Percentiles rank a stretch among this genome's conserved stretches.
Conservation (phyloP, 2,329 filamentous ascomycete genomes). For the Juglanconis juglandina region DNA sequence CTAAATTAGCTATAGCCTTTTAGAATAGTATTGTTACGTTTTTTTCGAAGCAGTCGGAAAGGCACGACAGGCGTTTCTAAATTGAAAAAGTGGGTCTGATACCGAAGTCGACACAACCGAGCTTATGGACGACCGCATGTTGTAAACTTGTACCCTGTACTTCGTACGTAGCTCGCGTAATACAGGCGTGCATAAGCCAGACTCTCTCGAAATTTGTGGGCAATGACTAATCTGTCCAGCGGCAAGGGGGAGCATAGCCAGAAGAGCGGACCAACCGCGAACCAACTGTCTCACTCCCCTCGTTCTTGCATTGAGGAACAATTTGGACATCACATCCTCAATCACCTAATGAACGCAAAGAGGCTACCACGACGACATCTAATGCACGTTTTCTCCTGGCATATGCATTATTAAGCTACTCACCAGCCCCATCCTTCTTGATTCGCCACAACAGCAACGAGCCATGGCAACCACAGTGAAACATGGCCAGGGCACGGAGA, state of each 20-base stretch:
- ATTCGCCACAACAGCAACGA: neutral
- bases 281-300: neutral
- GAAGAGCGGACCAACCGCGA: neutral
- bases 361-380: neutral
- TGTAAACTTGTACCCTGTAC: no score
- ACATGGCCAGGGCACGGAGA: slow-evolving; percentile 11
- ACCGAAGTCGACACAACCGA: no score
- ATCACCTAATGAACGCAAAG: neutral
- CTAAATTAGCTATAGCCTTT: no score
- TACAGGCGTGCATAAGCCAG: no score
- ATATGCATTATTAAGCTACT: neutral
- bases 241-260: neutral
- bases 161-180: no score
- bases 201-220: no score
- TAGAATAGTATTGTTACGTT: no score
- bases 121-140: no score
- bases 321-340: neutral
- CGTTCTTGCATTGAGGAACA: neutral
- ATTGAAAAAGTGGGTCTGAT: no score
- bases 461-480: slow-evolving; percentile 9
- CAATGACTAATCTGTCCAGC: no score
- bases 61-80: no score
- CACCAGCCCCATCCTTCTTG: neutral
- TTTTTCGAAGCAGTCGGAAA: no score
- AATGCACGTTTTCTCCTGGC: neutral